A percentile compares a stretch with the other conserved stretches of the same genome.
Conservation (phyloP, 768 basidiomycete genomes). For the Termitomyces sp. region DNA sequence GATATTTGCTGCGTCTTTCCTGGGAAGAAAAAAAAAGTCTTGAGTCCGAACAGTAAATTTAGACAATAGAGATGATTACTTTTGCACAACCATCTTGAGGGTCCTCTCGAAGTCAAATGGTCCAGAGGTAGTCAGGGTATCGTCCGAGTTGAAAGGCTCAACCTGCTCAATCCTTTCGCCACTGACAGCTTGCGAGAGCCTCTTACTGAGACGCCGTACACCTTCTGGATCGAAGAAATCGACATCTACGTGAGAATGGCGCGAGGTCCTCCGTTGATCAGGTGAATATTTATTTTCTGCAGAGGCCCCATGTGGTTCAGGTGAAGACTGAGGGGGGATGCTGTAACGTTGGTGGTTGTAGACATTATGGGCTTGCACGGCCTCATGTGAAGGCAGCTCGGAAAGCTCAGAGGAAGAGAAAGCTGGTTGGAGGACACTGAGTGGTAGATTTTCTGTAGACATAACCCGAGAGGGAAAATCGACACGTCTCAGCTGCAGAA, state of each 20-base stretch:
- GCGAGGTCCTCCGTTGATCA: slow-evolving; percentile 7
- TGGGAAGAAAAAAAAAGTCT: background rate
- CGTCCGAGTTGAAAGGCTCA: slow-evolving; percentile 16
- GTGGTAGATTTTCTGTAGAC: slow-evolving; percentile 1
- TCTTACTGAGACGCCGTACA: slow-evolving; percentile 31
- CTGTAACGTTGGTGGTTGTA: background rate
- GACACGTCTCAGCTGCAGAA: background rate
- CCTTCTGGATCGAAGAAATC: slow-evolving; percentile 53
- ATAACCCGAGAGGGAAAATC: background rate
- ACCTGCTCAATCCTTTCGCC: background rate
- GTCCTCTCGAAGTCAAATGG: slow-evolving; percentile 33
- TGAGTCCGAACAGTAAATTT: background rate
- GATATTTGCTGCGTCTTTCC: slow-evolving; percentile 10
- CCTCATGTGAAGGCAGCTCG: slow-evolving; percentile 11
- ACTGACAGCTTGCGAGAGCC: slow-evolving; percentile 21
- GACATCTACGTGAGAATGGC: slow-evolving; percentile 30
- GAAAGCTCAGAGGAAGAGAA: slow-evolving; percentile 9
- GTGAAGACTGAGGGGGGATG: background rate
- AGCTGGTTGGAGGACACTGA: background rate
- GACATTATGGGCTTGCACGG: slow-evolving; percentile 5
- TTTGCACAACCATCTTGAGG: slow-evolving; percentile 23
- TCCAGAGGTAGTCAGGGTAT: slow-evolving; percentile 18
- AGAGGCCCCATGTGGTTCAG: background rate
- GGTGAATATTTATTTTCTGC: background rate
- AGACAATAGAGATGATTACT: slow-evolving; percentile 16